Percentiles rank a stretch among this genome's conserved stretches.
These are phyloP conservation scores for Marasmius oreades DNA, from an alignment of 1,284 basidiomycete genomes.

Conservation along the genomic window DNA sequence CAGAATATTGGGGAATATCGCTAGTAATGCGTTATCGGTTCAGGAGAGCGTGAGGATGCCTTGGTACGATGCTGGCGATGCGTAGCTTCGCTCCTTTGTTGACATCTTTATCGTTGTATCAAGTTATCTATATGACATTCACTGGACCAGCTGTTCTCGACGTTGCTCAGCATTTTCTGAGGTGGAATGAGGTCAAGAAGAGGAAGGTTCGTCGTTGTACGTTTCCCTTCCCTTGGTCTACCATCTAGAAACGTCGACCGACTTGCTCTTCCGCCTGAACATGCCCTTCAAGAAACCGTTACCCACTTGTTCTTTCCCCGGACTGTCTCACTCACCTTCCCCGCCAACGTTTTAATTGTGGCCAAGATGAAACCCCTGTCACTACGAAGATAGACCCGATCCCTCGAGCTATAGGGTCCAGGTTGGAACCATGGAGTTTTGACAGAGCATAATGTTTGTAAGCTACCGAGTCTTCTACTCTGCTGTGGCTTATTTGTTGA, in stretches of 20 bases:
- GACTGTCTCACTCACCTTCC: background rate
- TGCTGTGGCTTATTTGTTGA: conserved; percentile 1
- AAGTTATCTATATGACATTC: conserved; percentile 62
- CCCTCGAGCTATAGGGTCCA: conserved; percentile 65
- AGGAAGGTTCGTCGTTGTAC: conserved; percentile 43
- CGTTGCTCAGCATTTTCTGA: conserved; percentile 85
- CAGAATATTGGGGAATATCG: conserved; percentile 78
- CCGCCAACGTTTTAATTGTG: conserved; percentile 41
- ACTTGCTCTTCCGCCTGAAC: conserved; percentile 82
- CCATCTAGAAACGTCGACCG: conserved; percentile 45
- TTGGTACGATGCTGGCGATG: conserved; percentile 70
- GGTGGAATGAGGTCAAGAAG: conserved; percentile 84
- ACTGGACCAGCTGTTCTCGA: conserved; percentile 84
- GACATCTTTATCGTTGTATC: conserved; percentile 1
- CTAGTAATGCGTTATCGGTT: conserved; percentile 70
- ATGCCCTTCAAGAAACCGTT: conserved; percentile 63
- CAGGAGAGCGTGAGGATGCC: conserved; percentile 80
- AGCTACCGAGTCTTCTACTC: conserved; percentile 28
- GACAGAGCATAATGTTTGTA: conserved; percentile 79
- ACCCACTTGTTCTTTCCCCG: conserved; percentile 21
- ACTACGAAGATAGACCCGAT: conserved; percentile 26
- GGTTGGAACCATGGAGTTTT: conserved; percentile 91
- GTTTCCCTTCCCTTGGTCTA: background rate
- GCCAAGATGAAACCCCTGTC: conserved; percentile 24
- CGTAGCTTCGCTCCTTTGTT: conserved; percentile 2